Evolutionary conservation across 1,139 yeast genomes (phyloP), one percentile per base, ranked within the genome.

Genomic region (Suhomyces taliae): DNA sequence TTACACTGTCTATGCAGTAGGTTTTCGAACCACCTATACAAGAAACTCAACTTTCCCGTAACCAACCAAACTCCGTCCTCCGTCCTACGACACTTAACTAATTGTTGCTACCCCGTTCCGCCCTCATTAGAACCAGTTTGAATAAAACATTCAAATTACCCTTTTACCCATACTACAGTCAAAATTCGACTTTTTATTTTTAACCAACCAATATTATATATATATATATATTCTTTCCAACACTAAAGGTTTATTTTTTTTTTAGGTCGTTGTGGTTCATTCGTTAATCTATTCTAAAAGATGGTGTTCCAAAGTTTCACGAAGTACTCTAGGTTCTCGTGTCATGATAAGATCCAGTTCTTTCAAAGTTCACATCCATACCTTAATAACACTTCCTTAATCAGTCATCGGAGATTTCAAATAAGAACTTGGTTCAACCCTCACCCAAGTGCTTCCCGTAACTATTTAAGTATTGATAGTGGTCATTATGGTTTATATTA

Each of bases 401-500:
- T 54, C 9, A 53, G 59, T 15, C 63, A 60, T 49, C 54, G 61
- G 37, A 58, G 59, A 38, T 59, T 57, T 38, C 61, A 57, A 49
- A 60, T 54, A 32, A 55, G 47, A 26, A 48, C 48, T 31, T 67
- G 73, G 70, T 46, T 48, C 34, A 63, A 58, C 41, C 67, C 62
- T 14, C 72, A 66, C 11, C 70, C 70, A 36, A 58, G 50, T 49
- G 58, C 61, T 24, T 54, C 61, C 19, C 54, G 53, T 8, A 55
- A 60, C 36, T 69, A 62, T 51, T 60, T 72, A 48, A 60, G 65
- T 11, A 68, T 75, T 12, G 70, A 67, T 41, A 54, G 60, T 34
- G 80, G 79, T 12, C 79, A 75, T 50, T 75, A 74, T 55, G 80
- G 79, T 0, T 59, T 75, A 37, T 75, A 75, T 55, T 75, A 65